Percentiles rank a stretch among this genome's conserved stretches.
These are phyloP conservation scores for Fusarium continuum DNA, from an alignment of 2,329 filamentous ascomycete species.

Conservation along the genomic window DNA sequence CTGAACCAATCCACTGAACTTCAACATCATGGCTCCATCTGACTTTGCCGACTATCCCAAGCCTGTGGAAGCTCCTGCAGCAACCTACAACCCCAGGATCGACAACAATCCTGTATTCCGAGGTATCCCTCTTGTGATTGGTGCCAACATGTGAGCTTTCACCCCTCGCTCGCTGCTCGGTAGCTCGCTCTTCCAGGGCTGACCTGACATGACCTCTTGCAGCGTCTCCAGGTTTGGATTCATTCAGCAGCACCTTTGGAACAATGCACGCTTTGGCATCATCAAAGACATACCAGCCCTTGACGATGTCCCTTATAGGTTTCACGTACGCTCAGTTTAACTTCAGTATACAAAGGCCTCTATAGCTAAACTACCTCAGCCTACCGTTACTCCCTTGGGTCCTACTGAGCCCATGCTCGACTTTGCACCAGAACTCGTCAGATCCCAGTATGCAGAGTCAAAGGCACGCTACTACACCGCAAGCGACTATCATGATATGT, in stretches of 20 bases:
- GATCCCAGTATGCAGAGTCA: conserved; percentile 52
- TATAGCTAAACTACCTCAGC: conserved; percentile 50
- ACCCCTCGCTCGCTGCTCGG: too few species aligned
- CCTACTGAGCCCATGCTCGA: conserved; percentile 50
- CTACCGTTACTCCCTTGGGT: conserved; percentile 64
- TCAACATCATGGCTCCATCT: conserved; percentile 41
- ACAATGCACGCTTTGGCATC: conserved; percentile 67
- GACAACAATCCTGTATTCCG: conserved; percentile 76
- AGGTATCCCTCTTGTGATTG: conserved; percentile 70
- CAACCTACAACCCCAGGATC: conserved; percentile 46
- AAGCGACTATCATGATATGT: conserved; percentile 80
- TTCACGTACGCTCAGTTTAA: conserved; percentile 54
- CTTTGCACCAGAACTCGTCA: conserved; percentile 54
- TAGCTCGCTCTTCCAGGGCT: background rate
- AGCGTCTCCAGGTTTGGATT: conserved; percentile 69
- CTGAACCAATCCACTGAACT: background rate
- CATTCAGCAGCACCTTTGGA: conserved; percentile 74
- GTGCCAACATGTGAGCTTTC: conserved; percentile 65
- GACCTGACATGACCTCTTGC: conserved; percentile 2
- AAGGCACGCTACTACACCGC: conserved; percentile 71
- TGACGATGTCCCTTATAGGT: conserved; percentile 55
- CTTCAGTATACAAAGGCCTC: too few species aligned
- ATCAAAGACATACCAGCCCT: conserved; percentile 59
- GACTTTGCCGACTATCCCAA: conserved; percentile 57
- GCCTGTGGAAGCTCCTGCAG: conserved; percentile 48